phyloP scores from a whole-genome alignment of 192 early-diverging fungal species.

The Backusella psychrophila region DNA sequence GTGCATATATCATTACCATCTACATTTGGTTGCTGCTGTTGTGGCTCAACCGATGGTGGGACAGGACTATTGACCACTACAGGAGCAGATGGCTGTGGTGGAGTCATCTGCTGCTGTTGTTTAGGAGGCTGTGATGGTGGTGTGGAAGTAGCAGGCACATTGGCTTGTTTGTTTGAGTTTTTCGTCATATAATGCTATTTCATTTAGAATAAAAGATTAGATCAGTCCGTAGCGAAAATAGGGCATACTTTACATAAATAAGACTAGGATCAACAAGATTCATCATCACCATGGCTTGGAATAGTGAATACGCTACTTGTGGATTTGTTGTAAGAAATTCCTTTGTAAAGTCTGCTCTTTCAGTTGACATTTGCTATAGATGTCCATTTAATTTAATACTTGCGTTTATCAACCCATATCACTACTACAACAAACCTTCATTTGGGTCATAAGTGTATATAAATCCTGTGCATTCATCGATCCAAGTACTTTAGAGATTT shows the following conservation, averaged over 20 bases:
- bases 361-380: constrained; percentile 50
- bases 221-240: background rate
- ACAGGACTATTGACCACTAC: background rate
- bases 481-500: constrained; percentile 54
- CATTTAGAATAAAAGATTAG: background rate
- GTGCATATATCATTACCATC: background rate
- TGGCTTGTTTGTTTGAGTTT: background rate
- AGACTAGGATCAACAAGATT: constrained; percentile 71
- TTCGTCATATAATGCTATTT: constrained; percentile 19
- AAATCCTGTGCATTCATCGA: constrained; percentile 60
- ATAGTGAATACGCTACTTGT: constrained; percentile 79
- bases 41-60: background rate
- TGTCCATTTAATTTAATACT: background rate
- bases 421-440: constrained; percentile 49
- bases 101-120: background rate
- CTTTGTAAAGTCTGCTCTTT: constrained; percentile 61
- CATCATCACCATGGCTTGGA: constrained; percentile 81
- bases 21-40: background rate
- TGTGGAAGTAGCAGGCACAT: background rate
- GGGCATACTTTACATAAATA: constrained; percentile 43
- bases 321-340: constrained; percentile 72
- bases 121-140: background rate
- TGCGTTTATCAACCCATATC: background rate
- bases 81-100: background rate
- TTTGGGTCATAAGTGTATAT: constrained; percentile 59